Base-by-base conservation (phyloP, 2,329 filamentous ascomycete genomes). In the Zymoseptoria ardabiliae region DNA sequence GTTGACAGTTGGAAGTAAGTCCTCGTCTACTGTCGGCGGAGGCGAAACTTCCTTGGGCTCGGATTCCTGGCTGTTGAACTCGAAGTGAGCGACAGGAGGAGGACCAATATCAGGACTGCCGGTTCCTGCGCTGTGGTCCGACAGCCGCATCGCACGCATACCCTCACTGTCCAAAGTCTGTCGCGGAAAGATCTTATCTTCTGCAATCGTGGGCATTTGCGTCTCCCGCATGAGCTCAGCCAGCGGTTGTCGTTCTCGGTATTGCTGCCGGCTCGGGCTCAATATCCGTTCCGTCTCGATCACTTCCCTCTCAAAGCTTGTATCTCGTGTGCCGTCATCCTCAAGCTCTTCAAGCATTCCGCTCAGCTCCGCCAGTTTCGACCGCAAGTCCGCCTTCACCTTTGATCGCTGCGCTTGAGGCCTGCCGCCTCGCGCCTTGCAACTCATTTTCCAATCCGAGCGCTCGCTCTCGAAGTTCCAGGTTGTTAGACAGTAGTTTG, bases 401-500 rank as follows among this genome's bases (percentile, higher is more conserved):
- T 61, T 85, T 76, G 9, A 89, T 84, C 61, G 88, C 84, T 59
- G 85, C 82, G 28, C 86, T 82, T 56, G 83, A 77, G 52, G 81
- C 80, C 52, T 81, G 76, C 53, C 81, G 79, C 57, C 82, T 84
- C 64, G 85, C 81, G 11, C 51, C 51, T 35, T 65, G 59, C 11
- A 89, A 75, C 58, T 89, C 83, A 58, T 83, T 84, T 68, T 91
- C 84, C 2, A 92, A 78, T 55, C 84, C 83, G 55, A 92, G 73
- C 52, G 91, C 84, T 61, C 89, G 84, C 61, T 88, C 81, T 55
- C 86, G 83, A 13, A 94, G 80, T 57, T 85, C 81, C 58, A 93
- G 81, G 70, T 94, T 94, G 66, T 94, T 89, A n/a, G 87, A 85
- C 22, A 92, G 79, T 64, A 92, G 81, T 54, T 85, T 84, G 49